A percentile compares a stretch with the other conserved stretches of the same genome.
Conservation (phyloP, 495 filamentous ascomycete species). For the Podospora tetraspora region DNA sequence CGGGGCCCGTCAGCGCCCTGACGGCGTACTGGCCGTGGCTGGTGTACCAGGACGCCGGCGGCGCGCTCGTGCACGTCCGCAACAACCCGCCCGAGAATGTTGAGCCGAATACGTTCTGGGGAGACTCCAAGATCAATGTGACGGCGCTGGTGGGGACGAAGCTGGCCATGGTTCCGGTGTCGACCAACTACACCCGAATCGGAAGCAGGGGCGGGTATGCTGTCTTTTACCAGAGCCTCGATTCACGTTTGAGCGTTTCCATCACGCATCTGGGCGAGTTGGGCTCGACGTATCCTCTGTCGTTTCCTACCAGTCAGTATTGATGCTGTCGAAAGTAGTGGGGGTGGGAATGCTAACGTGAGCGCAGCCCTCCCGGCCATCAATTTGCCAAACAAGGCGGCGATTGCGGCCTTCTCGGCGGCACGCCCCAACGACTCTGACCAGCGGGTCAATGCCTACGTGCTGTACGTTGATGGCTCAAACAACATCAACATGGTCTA, state of each 20-base stretch:
- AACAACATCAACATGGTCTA: slow-evolving; percentile 16
- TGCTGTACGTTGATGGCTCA: slow-evolving; percentile 13
- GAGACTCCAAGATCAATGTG: slow-evolving; percentile 1
- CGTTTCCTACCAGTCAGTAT: slow-evolving; percentile 12
- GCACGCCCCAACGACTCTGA: slow-evolving; percentile 4
- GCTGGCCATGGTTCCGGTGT: slow-evolving; percentile 18
- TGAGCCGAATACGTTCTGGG: slow-evolving; percentile 7
- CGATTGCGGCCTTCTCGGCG: slow-evolving; percentile 19
- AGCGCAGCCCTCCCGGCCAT: slow-evolving; percentile 4
- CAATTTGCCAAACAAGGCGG: background rate
- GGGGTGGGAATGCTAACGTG: background rate
- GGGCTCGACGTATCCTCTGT: background rate
- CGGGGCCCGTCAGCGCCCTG: slow-evolving; percentile 12
- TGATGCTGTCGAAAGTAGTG: background rate
- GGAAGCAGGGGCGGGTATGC: slow-evolving; percentile 19
- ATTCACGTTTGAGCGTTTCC: background rate
- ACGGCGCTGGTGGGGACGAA: background rate
- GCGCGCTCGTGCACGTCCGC: slow-evolving; percentile 12
- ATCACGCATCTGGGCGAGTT: slow-evolving; percentile 10
- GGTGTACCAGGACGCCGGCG: slow-evolving; percentile 13
- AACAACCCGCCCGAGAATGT: slow-evolving; percentile 5
- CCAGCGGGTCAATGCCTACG: slow-evolving; percentile 16
- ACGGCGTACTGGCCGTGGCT: slow-evolving; percentile 21
- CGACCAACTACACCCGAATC: slow-evolving; percentile 10
- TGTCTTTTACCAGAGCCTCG: slow-evolving; percentile 16